Evolutionary conservation across 768 basidiomycete species (phyloP).

Genomic region (Leccinum subtestaceum): DNA sequence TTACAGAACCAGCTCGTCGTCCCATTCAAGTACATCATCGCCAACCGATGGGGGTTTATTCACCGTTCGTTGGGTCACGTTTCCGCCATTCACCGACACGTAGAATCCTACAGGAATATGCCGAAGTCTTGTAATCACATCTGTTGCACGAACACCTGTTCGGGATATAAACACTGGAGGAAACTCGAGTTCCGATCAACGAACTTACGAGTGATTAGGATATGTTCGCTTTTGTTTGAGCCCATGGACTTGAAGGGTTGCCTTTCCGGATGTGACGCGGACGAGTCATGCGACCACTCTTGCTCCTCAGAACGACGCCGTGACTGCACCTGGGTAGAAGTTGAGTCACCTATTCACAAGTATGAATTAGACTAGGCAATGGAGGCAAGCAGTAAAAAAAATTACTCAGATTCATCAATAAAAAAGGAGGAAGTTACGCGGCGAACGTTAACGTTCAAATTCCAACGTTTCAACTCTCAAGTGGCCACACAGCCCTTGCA

Average conservation of each 20-base stretch:
- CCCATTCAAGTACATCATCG: background rate
- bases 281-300: background rate
- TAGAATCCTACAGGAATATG: background rate
- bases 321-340: background rate
- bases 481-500: too few species aligned
- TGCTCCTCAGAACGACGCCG: background rate
- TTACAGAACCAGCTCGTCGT: conserved; percentile 1
- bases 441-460: too few species aligned
- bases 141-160: background rate
- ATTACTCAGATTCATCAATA: background rate
- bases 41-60: background rate
- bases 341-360: background rate
- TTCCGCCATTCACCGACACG: background rate
- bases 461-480: too few species aligned
- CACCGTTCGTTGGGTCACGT: background rate
- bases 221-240: background rate
- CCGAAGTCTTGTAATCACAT: background rate
- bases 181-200: background rate
- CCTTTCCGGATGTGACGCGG: background rate
- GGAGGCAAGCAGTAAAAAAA: background rate
- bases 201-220: background rate
- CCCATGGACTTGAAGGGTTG: background rate
- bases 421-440: background rate
- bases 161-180: background rate
- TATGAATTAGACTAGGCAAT: background rate